These are phyloP conservation scores for Firmiana major DNA, from an alignment of 345 rosid species.

Conservation along the genomic window DNA sequence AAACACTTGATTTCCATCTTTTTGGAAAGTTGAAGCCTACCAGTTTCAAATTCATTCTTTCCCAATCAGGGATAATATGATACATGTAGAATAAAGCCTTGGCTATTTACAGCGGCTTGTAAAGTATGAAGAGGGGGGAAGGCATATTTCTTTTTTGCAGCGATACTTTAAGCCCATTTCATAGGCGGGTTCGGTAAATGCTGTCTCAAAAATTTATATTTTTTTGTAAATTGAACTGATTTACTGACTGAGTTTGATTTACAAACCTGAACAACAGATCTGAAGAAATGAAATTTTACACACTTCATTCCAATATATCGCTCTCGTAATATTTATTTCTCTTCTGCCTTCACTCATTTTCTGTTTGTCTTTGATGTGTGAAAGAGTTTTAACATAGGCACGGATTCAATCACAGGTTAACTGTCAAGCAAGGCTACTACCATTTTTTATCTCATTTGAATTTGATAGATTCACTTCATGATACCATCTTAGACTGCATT, in stretches of 20 bases:
- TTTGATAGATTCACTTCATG: too few relatives aligned
- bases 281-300: neutral
- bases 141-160: constrained; percentile 10
- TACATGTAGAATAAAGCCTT: constrained; percentile 26
- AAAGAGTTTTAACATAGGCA: neutral
- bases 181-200: neutral
- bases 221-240: constrained; percentile 10
- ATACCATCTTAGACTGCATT: too few relatives aligned
- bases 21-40: neutral
- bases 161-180: neutral
- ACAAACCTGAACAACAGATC: neutral
- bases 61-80: constrained; percentile 4
- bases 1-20: constrained; percentile 16
- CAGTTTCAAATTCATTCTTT: constrained; percentile 5
- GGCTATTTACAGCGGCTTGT: constrained; percentile 31
- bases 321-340: neutral
- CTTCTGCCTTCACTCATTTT: neutral
- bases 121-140: constrained; percentile 26
- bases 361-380: neutral
- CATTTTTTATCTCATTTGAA: too few relatives aligned
- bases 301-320: neutral
- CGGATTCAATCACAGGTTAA: neutral
- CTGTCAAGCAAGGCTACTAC: too few relatives aligned
- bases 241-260: constrained; percentile 2
- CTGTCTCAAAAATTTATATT: neutral